These are phyloP conservation scores for Cerrena zonata DNA, from an alignment of 1,284 basidiomycete species.

Conservation along the genomic window DNA sequence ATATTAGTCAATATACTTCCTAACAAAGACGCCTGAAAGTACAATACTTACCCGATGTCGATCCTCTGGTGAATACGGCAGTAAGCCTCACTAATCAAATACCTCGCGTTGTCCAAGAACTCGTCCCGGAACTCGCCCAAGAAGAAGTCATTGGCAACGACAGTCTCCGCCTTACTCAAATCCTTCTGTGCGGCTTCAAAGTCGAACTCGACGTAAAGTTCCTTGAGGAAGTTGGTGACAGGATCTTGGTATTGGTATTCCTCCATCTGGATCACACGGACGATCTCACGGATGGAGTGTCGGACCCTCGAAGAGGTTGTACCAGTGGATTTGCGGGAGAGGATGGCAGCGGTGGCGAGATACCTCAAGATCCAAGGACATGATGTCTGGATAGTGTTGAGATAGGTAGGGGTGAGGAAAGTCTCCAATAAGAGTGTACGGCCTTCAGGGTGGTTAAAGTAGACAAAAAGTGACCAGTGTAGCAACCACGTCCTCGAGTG, in stretches of 20 bases:
- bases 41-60: slow-evolving; percentile 74
- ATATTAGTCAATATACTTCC: slow-evolving; percentile 3
- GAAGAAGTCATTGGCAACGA: slow-evolving; percentile 93
- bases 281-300: slow-evolving; percentile 81
- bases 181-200: slow-evolving; percentile 85
- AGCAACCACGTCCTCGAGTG: slow-evolving; percentile 96
- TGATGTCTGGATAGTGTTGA: slow-evolving; percentile 96
- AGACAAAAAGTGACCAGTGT: slow-evolving; percentile 98
- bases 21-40: neutral
- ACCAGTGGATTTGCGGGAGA: slow-evolving; percentile 72
- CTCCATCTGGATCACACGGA: slow-evolving; percentile 87
- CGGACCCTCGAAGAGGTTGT: slow-evolving; percentile 66
- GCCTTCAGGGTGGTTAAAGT: slow-evolving; percentile 93
- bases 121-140: slow-evolving; percentile 83
- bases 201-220: slow-evolving; percentile 90
- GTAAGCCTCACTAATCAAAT: slow-evolving; percentile 93
- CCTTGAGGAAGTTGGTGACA: slow-evolving; percentile 87
- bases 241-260: slow-evolving; percentile 94
- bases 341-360: slow-evolving; percentile 86
- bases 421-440: slow-evolving; percentile 92
- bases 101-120: slow-evolving; percentile 93
- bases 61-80: slow-evolving; percentile 96
- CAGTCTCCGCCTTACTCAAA: slow-evolving; percentile 73
- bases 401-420: slow-evolving; percentile 91
- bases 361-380: slow-evolving; percentile 95